Evolutionary conservation across 2,329 filamentous ascomycete species (phyloP).

Genomic region (Sclerotinia trifoliorum): DNA sequence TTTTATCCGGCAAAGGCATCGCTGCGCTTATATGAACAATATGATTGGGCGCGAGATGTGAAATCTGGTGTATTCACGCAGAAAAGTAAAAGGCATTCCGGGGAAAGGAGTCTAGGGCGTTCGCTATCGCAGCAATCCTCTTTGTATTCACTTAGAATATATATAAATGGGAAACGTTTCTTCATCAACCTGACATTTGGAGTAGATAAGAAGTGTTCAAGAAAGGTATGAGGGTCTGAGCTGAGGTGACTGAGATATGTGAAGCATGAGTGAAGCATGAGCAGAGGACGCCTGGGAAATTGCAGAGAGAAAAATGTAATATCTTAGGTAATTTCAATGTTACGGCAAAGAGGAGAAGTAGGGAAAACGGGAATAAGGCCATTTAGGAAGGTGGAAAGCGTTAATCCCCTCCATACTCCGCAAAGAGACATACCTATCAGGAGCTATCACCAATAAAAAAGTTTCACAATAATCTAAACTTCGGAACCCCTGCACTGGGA

Average conservation of each 20-base stretch:
- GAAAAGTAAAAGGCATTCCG: not conserved
- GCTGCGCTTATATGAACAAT: not conserved
- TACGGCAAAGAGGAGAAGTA: too few relatives aligned
- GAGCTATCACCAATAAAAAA: not conserved
- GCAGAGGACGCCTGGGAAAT: not conserved
- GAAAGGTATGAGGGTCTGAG: not conserved
- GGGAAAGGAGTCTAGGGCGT: not conserved
- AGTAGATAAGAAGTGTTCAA: not conserved
- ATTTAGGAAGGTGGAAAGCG: slow-evolving; percentile 7
- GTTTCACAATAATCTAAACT: not conserved
- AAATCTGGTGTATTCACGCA: not conserved
- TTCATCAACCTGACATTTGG: not conserved
- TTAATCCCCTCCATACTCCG: not conserved
- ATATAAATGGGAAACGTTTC: too few relatives aligned
- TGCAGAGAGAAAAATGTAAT: not conserved
- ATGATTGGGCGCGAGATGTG: slow-evolving; percentile 1
- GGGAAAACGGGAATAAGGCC: not conserved
- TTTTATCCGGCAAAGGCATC: not conserved
- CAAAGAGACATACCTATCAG: not conserved
- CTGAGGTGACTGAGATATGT: not conserved
- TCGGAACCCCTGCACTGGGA: slow-evolving; percentile 5
- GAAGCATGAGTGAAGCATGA: not conserved
- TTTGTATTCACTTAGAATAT: not conserved
- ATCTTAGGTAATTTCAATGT: not conserved
- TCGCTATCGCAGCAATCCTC: not conserved